phyloP scores from a whole-genome alignment of 1,284 basidiomycete genomes.

The Austroboletus niveus region DNA sequence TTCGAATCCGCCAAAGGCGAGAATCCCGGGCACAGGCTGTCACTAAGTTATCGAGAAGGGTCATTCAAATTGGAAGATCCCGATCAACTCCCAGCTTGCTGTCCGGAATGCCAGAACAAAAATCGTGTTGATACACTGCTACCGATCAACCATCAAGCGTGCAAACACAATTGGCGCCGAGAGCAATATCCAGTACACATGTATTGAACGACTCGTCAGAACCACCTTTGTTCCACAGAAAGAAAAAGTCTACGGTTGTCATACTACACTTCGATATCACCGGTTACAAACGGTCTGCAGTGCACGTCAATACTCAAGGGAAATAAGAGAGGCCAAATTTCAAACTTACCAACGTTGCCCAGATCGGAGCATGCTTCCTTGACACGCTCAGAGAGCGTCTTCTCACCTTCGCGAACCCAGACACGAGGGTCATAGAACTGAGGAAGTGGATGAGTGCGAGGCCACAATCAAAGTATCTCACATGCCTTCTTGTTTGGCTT shows the following conservation, averaged over 20 bases:
- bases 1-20: no score
- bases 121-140: not conserved
- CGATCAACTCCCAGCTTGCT: no score
- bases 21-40: no score
- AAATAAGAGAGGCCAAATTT: not conserved
- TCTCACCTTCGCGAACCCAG: slow-evolving; percentile 98
- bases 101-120: not conserved
- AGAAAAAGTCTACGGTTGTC: slow-evolving; percentile 21
- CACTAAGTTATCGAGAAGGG: no score
- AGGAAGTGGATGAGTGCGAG: not conserved
- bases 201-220: not conserved
- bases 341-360: slow-evolving; percentile 62
- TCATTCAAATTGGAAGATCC: no score
- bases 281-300: slow-evolving; percentile 27
- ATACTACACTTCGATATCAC: slow-evolving; percentile 10
- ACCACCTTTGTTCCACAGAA: not conserved
- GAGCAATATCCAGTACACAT: slow-evolving; percentile 1
- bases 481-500: slow-evolving; percentile 97
- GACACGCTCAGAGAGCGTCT: slow-evolving; percentile 86
- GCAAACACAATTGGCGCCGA: not conserved
- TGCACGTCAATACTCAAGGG: not conserved
- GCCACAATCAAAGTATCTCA: not conserved
- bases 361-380: slow-evolving; percentile 92
- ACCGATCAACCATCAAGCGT: not conserved
- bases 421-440: slow-evolving; percentile 93